Evolutionary conservation across 2,329 filamentous ascomycete genomes (phyloP).

Genomic region (Xylariaceae sp.): DNA sequence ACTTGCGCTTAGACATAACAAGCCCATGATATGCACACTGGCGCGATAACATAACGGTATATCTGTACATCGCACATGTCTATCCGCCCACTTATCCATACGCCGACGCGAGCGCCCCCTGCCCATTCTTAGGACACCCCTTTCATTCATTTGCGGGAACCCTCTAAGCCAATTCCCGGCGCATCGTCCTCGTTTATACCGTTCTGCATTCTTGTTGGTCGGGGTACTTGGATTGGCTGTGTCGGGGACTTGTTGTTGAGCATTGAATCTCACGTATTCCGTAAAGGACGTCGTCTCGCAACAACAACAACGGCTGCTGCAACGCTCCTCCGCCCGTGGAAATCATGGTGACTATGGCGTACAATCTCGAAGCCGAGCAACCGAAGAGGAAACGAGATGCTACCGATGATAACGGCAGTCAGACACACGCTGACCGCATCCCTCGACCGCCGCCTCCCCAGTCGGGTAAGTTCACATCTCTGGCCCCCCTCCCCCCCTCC

Average conservation of each 20-base stretch:
- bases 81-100: conserved; percentile 3
- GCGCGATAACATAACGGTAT: not conserved
- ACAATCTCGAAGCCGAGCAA: conserved; percentile 38
- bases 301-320: conserved; percentile 10
- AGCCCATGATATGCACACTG: not conserved
- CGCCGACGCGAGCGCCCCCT: conserved; percentile 17
- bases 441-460: conserved; percentile 42
- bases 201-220: conserved; percentile 20
- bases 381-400: conserved; percentile 46
- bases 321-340: conserved; percentile 21
- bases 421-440: conserved; percentile 37
- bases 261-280: conserved; percentile 19
- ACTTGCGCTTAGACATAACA: conserved; percentile 4
- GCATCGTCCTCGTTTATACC: conserved; percentile 18
- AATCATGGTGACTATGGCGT: conserved; percentile 37
- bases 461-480: conserved; percentile 38
- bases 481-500: conserved; percentile 5
- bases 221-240: conserved; percentile 25
- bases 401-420: conserved; percentile 40
- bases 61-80: not conserved
- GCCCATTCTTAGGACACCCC: conserved; percentile 7
- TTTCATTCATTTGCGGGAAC: conserved; percentile 12
- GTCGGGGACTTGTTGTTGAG: conserved; percentile 18
- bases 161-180: conserved; percentile 9
- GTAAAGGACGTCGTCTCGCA: conserved; percentile 10